Conservation (phyloP, 371 early-diverging fungal species). For the Mucor irregularis region DNA sequence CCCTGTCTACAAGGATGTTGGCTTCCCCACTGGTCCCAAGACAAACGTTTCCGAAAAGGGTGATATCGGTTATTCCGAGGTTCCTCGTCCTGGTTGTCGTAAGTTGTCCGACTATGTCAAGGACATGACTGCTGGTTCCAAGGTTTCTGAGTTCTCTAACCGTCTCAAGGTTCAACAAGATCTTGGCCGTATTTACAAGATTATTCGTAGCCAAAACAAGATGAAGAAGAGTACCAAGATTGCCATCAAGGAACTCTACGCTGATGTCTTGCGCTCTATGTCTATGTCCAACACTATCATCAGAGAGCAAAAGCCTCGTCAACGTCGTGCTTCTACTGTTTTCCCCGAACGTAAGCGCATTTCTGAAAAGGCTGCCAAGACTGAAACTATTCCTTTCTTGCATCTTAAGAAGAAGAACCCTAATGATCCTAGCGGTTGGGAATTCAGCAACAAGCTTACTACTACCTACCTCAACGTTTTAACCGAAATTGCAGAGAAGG, state of each 20-base stretch:
- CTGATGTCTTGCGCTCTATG: conserved; percentile 76
- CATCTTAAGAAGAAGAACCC: conserved; percentile 70
- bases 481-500: conserved; percentile 69
- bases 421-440: conserved; percentile 68
- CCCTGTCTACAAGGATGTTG: conserved; percentile 87
- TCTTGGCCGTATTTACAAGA: conserved; percentile 76
- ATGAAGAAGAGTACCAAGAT: conserved; percentile 74
- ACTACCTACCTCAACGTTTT: conserved; percentile 76
- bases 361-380: conserved; percentile 51
- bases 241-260: conserved; percentile 70
- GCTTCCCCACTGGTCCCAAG: conserved; percentile 79
- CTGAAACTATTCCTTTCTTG: conserved; percentile 79
- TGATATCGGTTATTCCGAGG: conserved; percentile 82
- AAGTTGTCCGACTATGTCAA: conserved; percentile 73
- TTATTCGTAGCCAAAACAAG: conserved; percentile 74
- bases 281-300: conserved; percentile 71
- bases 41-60: conserved; percentile 81
- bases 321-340: conserved; percentile 53
- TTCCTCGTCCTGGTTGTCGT: conserved; percentile 65
- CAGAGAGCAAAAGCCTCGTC: conserved; percentile 54
- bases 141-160: conserved; percentile 69
- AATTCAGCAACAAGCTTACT: conserved; percentile 73
- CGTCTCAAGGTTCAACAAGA: conserved; percentile 80
- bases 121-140: conserved; percentile 71
- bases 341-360: conserved; percentile 51